Percentiles rank a stretch among this genome's conserved stretches.
Evolutionary conservation across 495 filamentous ascomycete genomes (phyloP).

Genomic region (Aspergillus cristatus): DNA sequence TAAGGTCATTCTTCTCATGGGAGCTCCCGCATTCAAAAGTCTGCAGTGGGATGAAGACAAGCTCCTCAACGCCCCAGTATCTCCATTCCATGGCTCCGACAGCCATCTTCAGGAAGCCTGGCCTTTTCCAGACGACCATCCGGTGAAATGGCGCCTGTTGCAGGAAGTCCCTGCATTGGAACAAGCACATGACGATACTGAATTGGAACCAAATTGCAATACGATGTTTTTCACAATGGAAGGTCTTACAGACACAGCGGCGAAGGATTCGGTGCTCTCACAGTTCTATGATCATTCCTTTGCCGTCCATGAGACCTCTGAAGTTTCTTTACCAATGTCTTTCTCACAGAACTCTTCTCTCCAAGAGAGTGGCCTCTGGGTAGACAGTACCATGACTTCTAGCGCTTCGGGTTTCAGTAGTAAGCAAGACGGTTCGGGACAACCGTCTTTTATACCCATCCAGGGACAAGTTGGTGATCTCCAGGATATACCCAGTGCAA

Average conservation of each 20-base stretch:
- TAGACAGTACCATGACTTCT: constrained; percentile 16
- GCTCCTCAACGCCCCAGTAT: constrained; percentile 41
- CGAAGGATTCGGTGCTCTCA: constrained; percentile 36
- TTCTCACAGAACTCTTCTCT: constrained; percentile 14
- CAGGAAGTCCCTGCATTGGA: constrained; percentile 9
- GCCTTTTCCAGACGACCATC: constrained; percentile 5
- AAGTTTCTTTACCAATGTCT: constrained; percentile 15
- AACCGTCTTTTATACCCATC: constrained; percentile 10
- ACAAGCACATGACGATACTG: constrained; percentile 7
- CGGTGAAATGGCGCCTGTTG: constrained; percentile 36
- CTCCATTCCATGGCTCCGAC: constrained; percentile 31
- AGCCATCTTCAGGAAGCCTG: not conserved
- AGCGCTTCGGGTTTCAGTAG: constrained; percentile 6
- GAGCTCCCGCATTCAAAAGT: constrained; percentile 45
- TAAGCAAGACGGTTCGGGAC: constrained; percentile 7
- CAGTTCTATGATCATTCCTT: constrained; percentile 71
- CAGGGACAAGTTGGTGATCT: constrained; percentile 49
- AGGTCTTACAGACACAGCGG: constrained; percentile 21
- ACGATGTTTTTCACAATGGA: constrained; percentile 43
- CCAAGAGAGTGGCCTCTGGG: constrained; percentile 15
- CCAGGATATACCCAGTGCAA: constrained; percentile 57
- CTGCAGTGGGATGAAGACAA: constrained; percentile 47
- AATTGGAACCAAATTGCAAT: constrained; percentile 9
- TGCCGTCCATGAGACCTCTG: constrained; percentile 45
- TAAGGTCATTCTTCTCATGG: constrained; percentile 50